A percentile compares a stretch with the other conserved stretches of the same genome.
phyloP scores from a whole-genome alignment of 1,284 basidiomycete species.

The Heterobasidion occidentale region DNA sequence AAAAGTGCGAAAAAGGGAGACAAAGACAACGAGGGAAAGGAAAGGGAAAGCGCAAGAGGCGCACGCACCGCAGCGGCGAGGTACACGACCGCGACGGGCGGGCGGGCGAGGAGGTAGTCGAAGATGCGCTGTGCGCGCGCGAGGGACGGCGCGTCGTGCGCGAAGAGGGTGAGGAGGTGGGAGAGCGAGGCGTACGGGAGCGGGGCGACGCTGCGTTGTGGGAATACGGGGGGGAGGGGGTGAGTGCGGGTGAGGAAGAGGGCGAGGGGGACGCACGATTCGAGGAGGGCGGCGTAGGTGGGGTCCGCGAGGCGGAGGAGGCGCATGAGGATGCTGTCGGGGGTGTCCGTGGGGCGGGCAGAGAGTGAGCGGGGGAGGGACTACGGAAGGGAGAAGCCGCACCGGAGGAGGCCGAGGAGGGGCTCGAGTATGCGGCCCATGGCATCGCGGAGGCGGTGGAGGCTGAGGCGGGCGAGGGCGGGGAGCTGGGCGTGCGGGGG shows the following conservation, averaged over 20 bases:
- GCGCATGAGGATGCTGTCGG: slow-evolving; percentile 56
- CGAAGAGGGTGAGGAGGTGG: slow-evolving; percentile 85
- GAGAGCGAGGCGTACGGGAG: slow-evolving; percentile 85
- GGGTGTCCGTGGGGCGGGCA: background rate
- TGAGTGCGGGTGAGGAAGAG: background rate
- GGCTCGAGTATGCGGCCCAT: slow-evolving; percentile 85
- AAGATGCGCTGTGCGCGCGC: slow-evolving; percentile 83
- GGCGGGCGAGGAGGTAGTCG: slow-evolving; percentile 79
- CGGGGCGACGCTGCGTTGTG: slow-evolving; percentile 50
- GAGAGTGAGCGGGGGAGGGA: background rate
- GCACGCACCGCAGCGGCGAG: slow-evolving; percentile 69
- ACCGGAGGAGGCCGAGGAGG: slow-evolving; percentile 78
- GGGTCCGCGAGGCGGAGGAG: slow-evolving; percentile 67
- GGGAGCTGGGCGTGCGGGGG: slow-evolving; percentile 48
- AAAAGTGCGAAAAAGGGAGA: too few relatives aligned
- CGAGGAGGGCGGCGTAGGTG: slow-evolving; percentile 58
- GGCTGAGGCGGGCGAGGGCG: slow-evolving; percentile 65
- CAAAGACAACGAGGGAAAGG: too few relatives aligned
- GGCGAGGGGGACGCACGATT: slow-evolving; percentile 39
- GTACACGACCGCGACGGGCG: slow-evolving; percentile 78
- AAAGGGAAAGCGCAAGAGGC: background rate
- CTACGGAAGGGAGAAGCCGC: slow-evolving; percentile 11
- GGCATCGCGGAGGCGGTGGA: slow-evolving; percentile 80
- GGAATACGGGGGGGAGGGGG: slow-evolving; percentile 3
- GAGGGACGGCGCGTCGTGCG: slow-evolving; percentile 84